Base-by-base conservation (phyloP, 1,284 basidiomycete species). In the Marasmius sp. region DNA sequence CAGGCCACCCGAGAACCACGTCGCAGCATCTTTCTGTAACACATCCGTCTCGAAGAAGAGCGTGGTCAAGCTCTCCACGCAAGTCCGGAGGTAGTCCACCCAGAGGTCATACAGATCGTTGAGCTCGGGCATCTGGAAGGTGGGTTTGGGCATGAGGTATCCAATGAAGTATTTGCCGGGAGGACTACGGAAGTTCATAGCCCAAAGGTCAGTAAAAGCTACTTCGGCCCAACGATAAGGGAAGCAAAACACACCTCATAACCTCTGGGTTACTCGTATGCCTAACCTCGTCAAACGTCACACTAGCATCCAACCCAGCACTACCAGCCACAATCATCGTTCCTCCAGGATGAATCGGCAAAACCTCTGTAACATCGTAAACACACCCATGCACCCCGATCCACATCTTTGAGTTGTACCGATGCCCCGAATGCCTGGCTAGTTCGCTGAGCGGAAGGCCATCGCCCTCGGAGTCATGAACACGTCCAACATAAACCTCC, bases 11-110 rank as follows among this genome's bases (percentile, higher is more conserved):
- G 53, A 57, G 45, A 63, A 63, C 61, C 61, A 63, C 27, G 59
- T 47, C 36, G 60, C 51, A 2, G 58, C 45, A 43, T 63, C 61
- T 53, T 57, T 63, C 20, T 54, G 38, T n/a, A 63, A 41, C 20
- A 59, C 36, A 50, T 63, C 54, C 8, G 60, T 59, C 45, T 63
- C 61, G 53, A 63, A 63, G n/a, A 51, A 63, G n/a, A 63, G n/a
- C 3, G 61, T 63, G 1, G 61, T 63, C 22, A 63, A 51, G 33
- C 45, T 57, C 20, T 63, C 61, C 14, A 60, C 59, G 33, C 58
- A 60, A 6, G 54, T 63, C 11, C 61, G 51, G 33, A 63, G 20
- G 53, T 63, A 63, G 36, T 63, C 61, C n/a, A 60, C 59, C 61
- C 61, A 63, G 38, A 52, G 49, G 36, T 57, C 59, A 50, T 63